These are phyloP conservation scores for Eutrema japonicum DNA, from an alignment of 345 rosid genomes.

Conservation along the genomic window DNA sequence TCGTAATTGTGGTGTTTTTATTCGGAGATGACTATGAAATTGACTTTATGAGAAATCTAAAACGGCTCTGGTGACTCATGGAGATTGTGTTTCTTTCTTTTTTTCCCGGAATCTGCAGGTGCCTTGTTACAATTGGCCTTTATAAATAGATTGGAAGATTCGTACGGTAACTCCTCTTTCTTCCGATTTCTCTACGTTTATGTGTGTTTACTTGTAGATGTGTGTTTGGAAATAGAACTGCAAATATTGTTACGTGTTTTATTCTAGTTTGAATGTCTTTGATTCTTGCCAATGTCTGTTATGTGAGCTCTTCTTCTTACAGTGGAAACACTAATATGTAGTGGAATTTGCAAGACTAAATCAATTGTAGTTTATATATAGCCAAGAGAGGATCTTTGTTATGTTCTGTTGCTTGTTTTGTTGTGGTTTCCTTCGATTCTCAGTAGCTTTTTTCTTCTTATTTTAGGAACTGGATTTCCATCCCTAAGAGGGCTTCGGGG, in stretches of 20 bases:
- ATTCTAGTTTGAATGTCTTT: not conserved
- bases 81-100: constrained; percentile 15
- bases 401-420: constrained; percentile 4
- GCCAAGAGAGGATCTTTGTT: not conserved
- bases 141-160: constrained; percentile 70
- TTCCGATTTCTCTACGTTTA: not conserved
- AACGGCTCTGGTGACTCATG: constrained; percentile 35
- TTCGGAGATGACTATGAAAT: constrained; percentile 10
- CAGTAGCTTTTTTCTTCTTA: constrained; percentile 20
- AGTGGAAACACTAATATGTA: not conserved
- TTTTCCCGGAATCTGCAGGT: constrained; percentile 56
- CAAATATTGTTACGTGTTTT: not conserved
- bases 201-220: constrained; percentile 4
- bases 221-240: constrained; percentile 8
- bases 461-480: constrained; percentile 51
- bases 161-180: constrained; percentile 57
- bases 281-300: not conserved
- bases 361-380: constrained; percentile 5
- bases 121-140: constrained; percentile 87
- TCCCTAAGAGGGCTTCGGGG: constrained; percentile 49
- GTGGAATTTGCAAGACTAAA: not conserved
- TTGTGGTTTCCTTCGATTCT: constrained; percentile 20
- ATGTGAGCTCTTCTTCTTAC: not conserved
- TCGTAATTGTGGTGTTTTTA: not conserved
- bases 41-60: constrained; percentile 26